Evolutionary conservation across 257 asterid species (phyloP).

Genomic region (Osmanthus fragrans): DNA sequence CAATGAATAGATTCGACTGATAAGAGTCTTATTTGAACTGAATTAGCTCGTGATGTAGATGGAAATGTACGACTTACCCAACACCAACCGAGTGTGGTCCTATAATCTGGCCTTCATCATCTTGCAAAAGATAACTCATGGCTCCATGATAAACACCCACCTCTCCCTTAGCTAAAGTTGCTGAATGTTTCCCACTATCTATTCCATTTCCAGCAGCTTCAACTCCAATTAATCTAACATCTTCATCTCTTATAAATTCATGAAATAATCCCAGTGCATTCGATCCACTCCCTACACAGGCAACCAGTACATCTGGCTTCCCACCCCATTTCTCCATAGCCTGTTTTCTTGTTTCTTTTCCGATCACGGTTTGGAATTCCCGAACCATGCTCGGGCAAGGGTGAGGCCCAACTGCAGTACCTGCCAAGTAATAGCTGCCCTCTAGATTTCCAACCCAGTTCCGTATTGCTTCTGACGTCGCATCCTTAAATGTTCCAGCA

Average conservation of each 20-base stretch:
- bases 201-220: constrained; percentile 68
- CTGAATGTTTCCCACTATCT: constrained; percentile 57
- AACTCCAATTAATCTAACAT: constrained; percentile 67
- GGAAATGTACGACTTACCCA: constrained; percentile 38
- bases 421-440: constrained; percentile 48
- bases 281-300: constrained; percentile 78
- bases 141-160: constrained; percentile 77
- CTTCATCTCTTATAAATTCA: constrained; percentile 62
- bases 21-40: too few species aligned
- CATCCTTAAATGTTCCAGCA: constrained; percentile 69
- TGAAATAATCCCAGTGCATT: constrained; percentile 80
- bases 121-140: constrained; percentile 70
- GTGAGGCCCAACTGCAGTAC: constrained; percentile 79
- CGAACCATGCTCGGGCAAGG: constrained; percentile 74
- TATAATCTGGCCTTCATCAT: constrained; percentile 65
- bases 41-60: too few species aligned
- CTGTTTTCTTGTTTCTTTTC: constrained; percentile 71
- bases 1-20: too few species aligned
- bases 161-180: constrained; percentile 60
- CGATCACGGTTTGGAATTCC: constrained; percentile 69
- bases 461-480: constrained; percentile 66
- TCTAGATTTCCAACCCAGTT: constrained; percentile 61
- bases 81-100: constrained; percentile 64
- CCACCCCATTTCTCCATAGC: constrained; percentile 71
- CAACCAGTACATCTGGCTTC: constrained; percentile 72